Evolutionary conservation across 1,284 basidiomycete genomes (phyloP).

Genomic region (Athelia sp.): DNA sequence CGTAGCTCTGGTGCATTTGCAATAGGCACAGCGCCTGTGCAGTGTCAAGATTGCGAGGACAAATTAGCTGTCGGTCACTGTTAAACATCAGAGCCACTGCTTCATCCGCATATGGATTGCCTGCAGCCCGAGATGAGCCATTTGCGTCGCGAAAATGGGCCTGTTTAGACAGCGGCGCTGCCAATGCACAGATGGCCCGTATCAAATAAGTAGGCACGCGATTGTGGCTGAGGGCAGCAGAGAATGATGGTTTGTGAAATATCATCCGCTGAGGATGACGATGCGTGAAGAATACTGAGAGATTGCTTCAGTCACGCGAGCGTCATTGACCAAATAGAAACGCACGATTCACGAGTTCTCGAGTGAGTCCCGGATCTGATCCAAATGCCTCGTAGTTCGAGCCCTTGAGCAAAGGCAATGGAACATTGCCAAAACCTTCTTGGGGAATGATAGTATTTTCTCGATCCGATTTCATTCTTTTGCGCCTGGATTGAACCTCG

Average conservation of each 20-base stretch:
- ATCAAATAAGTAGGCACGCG: slow-evolving; percentile 64
- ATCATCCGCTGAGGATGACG: slow-evolving; percentile 70
- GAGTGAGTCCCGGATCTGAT: slow-evolving; percentile 58
- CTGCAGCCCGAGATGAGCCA: slow-evolving; percentile 56
- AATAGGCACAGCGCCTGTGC: slow-evolving; percentile 71
- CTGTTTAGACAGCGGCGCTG: slow-evolving; percentile 67
- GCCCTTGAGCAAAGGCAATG: too few relatives aligned
- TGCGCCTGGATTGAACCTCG: too few relatives aligned
- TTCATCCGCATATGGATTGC: slow-evolving; percentile 64
- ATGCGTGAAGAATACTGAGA: slow-evolving; percentile 75
- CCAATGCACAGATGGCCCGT: slow-evolving; percentile 67
- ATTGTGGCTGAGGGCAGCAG: slow-evolving; percentile 55
- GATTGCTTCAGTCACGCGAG: background rate
- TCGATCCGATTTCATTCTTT: too few relatives aligned
- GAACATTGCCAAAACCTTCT: too few relatives aligned
- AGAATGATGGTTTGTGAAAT: slow-evolving; percentile 72
- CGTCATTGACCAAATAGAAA: slow-evolving; percentile 12
- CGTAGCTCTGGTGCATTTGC: slow-evolving; percentile 55
- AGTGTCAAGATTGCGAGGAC: slow-evolving; percentile 51
- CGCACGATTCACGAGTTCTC: slow-evolving; percentile 72
- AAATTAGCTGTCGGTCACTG: slow-evolving; percentile 50
- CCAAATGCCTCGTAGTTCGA: slow-evolving; percentile 23
- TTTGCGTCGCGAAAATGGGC: slow-evolving; percentile 46
- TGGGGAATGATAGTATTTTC: too few relatives aligned
- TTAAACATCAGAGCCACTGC: slow-evolving; percentile 69